Conservation (phyloP, 148 eudicot genomes). For the Pouteria glomerata region DNA sequence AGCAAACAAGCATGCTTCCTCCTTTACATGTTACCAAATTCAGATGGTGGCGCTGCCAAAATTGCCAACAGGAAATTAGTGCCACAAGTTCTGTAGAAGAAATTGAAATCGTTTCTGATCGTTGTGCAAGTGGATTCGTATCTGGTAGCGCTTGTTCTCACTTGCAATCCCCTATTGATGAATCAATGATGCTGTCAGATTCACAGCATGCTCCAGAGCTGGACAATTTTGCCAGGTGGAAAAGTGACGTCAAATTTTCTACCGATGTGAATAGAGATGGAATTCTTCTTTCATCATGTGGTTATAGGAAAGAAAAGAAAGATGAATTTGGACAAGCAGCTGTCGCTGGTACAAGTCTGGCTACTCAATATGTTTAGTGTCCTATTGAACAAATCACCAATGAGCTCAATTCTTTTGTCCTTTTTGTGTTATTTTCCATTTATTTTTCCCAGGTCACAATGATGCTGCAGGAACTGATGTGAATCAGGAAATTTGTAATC, state of each 20-base stretch:
- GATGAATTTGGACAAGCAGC: slow-evolving; percentile 8
- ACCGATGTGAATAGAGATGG: too few species aligned
- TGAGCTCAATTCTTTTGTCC: not conserved
- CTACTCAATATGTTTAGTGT: not conserved
- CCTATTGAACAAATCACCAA: too few species aligned
- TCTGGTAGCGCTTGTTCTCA: too few species aligned
- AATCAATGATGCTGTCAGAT: slow-evolving; percentile 3
- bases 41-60: slow-evolving; percentile 57
- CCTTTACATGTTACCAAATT: slow-evolving; percentile 50
- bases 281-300: not conserved
- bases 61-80: slow-evolving; percentile 29
- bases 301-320: slow-evolving; percentile 23
- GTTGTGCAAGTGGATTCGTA: slow-evolving; percentile 7
- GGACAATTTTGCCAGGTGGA: not conserved
- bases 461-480: slow-evolving; percentile 23
- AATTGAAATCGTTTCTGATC: slow-evolving; percentile 10
- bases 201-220: slow-evolving; percentile 15
- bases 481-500: slow-evolving; percentile 13
- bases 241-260: too few species aligned
- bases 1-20: slow-evolving; percentile 35
- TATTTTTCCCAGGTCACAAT: slow-evolving; percentile 19
- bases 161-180: not conserved
- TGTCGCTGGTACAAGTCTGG: slow-evolving; percentile 9
- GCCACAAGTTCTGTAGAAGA: slow-evolving; percentile 14
- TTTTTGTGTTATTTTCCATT: not conserved